These are phyloP conservation scores for Pichia sp. DNA, from an alignment of 1,139 yeast species.

Conservation along the genomic window DNA sequence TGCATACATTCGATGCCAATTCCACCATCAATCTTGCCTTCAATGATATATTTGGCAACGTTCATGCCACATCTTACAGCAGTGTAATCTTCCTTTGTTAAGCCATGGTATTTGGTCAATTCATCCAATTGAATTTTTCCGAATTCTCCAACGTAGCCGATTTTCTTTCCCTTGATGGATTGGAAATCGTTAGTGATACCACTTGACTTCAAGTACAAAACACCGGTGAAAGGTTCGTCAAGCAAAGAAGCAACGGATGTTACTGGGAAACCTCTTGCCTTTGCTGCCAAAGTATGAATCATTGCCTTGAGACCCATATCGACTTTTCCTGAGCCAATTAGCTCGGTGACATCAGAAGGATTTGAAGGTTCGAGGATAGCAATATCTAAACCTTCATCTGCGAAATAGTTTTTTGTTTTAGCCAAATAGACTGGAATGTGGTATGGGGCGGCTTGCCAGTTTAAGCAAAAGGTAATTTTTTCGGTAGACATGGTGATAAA, in stretches of 20 bases:
- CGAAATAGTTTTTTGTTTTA: constrained; percentile 47
- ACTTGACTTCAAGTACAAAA: constrained; percentile 46
- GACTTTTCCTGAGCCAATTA: constrained; percentile 52
- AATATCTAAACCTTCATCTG: constrained; percentile 47
- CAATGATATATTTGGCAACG: constrained; percentile 52
- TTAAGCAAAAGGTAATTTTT: constrained; percentile 49
- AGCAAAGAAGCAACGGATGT: constrained; percentile 52
- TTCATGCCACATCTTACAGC: constrained; percentile 63
- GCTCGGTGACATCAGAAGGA: constrained; percentile 56
- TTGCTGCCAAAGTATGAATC: constrained; percentile 59
- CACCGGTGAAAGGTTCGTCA: constrained; percentile 57
- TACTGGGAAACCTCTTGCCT: constrained; percentile 55
- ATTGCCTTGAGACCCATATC: constrained; percentile 60
- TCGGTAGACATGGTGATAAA: constrained; percentile 25
- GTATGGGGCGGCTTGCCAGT: constrained; percentile 58
- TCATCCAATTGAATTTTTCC: constrained; percentile 58
- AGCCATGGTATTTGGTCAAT: constrained; percentile 50
- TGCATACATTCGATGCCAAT: constrained; percentile 58
- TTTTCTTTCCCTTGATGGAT: constrained; percentile 48
- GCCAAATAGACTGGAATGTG: constrained; percentile 53
- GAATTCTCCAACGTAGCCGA: constrained; percentile 57
- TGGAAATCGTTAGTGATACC: constrained; percentile 50
- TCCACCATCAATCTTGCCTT: constrained; percentile 54
- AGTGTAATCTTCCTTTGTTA: constrained; percentile 52
- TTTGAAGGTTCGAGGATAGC: constrained; percentile 54